Evolutionary conservation across 1,139 yeast genomes (phyloP), one percentile per base, ranked within the genome.

Genomic region (Magnusiomyces tetraspermus): DNA sequence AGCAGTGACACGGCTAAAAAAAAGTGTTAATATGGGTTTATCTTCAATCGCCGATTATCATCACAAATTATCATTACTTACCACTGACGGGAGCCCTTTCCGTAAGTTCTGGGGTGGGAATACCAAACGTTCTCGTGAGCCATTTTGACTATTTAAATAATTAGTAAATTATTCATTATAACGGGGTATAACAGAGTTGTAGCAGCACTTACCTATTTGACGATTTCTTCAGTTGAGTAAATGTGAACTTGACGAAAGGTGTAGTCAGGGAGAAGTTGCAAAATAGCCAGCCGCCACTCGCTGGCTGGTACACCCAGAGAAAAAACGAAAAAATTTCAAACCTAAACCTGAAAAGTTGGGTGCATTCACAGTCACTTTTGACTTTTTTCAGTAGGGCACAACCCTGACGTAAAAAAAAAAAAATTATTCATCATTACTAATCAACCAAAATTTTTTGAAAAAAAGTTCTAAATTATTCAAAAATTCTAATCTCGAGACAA

Each of bases 91-190:
- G 97, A 87, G 80, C 99, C 99, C 88, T 94, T 94, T 79, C 98
- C 98, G 88, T 83, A 90, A 79, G 85, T 90, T 87, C 97, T 89
- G 83, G 98, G 98, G 96, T 92, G 98, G 78, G 97, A 90, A 85
- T 78, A 92, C 98, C 98, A 94, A 83, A 92, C 96, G 89, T 89
- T 85, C 85, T 88, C 97, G 97, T 90, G 97, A 84, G 97, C 97
- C 97, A 90, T 90, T 66, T 80, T 85, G 52, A 41, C 55, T 52
- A 28, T 19, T 47, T 6, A 21, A 37, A 17, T n/a, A 19, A 17
- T 33, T 31, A 31, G 33, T 17, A 26, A 4, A 10, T 31, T 15
- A n/a, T 24, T 17, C 10, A 10, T 28, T 3, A 45, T 19, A 5
- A 43, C 23, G 19, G 10, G 28, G 33, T 28, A 15, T n/a, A n/a